Evolutionary conservation across 257 asterid species (phyloP).

Genomic region (Solanum sparsipilum): DNA sequence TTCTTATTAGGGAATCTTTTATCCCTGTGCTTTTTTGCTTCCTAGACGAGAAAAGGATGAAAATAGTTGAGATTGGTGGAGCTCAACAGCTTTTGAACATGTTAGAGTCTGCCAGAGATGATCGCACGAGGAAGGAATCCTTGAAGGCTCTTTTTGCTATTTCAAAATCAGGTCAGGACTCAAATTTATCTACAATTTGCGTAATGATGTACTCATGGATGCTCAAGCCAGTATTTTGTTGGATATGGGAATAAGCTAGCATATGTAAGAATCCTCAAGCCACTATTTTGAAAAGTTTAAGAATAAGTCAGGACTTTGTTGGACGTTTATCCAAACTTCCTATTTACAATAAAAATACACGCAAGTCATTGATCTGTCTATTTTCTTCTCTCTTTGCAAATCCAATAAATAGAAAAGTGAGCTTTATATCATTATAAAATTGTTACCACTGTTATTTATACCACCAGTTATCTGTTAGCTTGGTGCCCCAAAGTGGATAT

Average conservation of each 20-base stretch:
- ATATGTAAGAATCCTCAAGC: not conserved
- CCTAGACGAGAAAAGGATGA: conserved; percentile 71
- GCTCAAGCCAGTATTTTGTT: not conserved
- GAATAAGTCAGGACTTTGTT: not conserved
- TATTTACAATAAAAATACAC: not conserved
- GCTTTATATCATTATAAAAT: not conserved
- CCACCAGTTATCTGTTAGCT: not conserved
- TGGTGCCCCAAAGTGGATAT: not conserved
- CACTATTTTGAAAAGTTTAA: not conserved
- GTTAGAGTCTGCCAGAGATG: conserved; percentile 76
- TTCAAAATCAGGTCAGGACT: conserved; percentile 63
- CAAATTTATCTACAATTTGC: not conserved
- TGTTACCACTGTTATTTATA: not conserved
- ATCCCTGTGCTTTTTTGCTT: not conserved
- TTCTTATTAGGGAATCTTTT: not conserved
- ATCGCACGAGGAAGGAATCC: conserved; percentile 69
- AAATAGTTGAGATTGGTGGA: conserved; percentile 61
- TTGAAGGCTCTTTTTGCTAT: conserved; percentile 80
- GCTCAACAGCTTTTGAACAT: conserved; percentile 44
- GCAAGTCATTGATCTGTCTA: not conserved
- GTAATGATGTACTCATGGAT: not conserved
- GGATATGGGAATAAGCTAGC: not conserved
- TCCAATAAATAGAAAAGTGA: not conserved
- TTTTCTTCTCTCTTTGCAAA: not conserved
- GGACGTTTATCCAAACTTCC: not conserved